Conservation (phyloP, 108 stramenopile genomes). For the Nitzschia palea region DNA sequence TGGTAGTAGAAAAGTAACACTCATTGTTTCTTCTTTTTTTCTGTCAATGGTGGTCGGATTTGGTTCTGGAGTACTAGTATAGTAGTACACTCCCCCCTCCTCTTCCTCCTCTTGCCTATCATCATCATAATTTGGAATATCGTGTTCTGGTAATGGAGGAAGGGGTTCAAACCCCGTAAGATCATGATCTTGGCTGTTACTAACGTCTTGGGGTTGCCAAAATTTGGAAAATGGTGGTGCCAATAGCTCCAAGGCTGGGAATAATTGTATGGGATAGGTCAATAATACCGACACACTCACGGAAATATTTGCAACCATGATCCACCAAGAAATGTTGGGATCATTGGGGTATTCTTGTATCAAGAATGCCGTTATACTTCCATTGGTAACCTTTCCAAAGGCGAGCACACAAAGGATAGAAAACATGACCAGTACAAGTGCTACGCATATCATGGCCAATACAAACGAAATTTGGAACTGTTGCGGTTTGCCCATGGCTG, state of each 20-base stretch:
- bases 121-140: slow-evolving; percentile 14
- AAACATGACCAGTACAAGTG: slow-evolving; percentile 45
- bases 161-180: slow-evolving; percentile 53
- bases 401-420: slow-evolving; percentile 51
- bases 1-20: slow-evolving; percentile 7
- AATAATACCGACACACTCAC: slow-evolving; percentile 61
- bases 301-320: slow-evolving; percentile 55
- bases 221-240: slow-evolving; percentile 20
- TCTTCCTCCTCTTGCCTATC: neutral
- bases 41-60: too few species aligned
- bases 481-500: slow-evolving; percentile 44
- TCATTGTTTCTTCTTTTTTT: neutral
- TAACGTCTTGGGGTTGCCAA: neutral
- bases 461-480: slow-evolving; percentile 41
- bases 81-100: neutral
- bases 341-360: slow-evolving; percentile 34
- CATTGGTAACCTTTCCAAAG: slow-evolving; percentile 68
- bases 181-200: slow-evolving; percentile 28
- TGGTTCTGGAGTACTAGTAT: neutral
- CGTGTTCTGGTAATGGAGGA: slow-evolving; percentile 51
- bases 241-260: slow-evolving; percentile 61
- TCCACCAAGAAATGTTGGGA: neutral
- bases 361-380: slow-evolving; percentile 73
- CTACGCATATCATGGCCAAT: slow-evolving; percentile 45
- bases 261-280: slow-evolving; percentile 70